These are phyloP conservation scores for Candida boleticola DNA, from an alignment of 805 yeast genomes.

Conservation along the genomic window DNA sequence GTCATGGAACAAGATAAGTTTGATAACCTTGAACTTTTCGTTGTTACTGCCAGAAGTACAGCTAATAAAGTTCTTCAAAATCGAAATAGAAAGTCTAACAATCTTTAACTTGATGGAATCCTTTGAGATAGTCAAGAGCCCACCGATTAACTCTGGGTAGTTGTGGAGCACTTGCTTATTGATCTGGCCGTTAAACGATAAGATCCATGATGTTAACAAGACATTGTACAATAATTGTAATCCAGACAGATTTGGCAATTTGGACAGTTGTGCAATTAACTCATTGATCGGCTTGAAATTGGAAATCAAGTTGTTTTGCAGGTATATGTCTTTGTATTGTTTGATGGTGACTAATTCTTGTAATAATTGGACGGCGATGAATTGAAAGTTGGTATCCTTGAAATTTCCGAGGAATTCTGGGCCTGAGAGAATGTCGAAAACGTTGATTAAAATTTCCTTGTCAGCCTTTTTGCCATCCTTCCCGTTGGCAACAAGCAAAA, in stretches of 20 bases:
- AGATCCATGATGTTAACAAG: slow-evolving; percentile 77
- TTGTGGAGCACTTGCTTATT: slow-evolving; percentile 47
- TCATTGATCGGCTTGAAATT: slow-evolving; percentile 33
- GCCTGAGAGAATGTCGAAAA: slow-evolving; percentile 37
- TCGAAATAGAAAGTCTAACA: slow-evolving; percentile 77
- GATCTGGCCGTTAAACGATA: slow-evolving; percentile 66
- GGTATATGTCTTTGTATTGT: slow-evolving; percentile 51
- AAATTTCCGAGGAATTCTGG: slow-evolving; percentile 25
- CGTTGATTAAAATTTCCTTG: slow-evolving; percentile 37
- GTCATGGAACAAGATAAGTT: slow-evolving; percentile 71
- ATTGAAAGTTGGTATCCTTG: slow-evolving; percentile 50
- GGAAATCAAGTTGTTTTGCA: slow-evolving; percentile 28
- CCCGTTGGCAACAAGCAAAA: slow-evolving; percentile 38
- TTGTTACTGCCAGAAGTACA: slow-evolving; percentile 21
- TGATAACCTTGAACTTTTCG: slow-evolving; percentile 50
- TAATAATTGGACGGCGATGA: slow-evolving; percentile 57
- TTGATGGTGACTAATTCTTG: slow-evolving; percentile 58
- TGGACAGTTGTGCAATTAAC: slow-evolving; percentile 28
- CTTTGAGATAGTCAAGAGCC: slow-evolving; percentile 58
- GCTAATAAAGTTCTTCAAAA: slow-evolving; percentile 59
- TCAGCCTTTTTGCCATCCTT: slow-evolving; percentile 14
- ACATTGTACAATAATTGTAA: slow-evolving; percentile 84
- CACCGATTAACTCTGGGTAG: slow-evolving; percentile 54
- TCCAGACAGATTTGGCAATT: slow-evolving; percentile 41
- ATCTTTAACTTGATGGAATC: slow-evolving; percentile 90